These are phyloP conservation scores for Ochetophila trinervis DNA, from an alignment of 306 rosid genomes.

Conservation along the genomic window DNA sequence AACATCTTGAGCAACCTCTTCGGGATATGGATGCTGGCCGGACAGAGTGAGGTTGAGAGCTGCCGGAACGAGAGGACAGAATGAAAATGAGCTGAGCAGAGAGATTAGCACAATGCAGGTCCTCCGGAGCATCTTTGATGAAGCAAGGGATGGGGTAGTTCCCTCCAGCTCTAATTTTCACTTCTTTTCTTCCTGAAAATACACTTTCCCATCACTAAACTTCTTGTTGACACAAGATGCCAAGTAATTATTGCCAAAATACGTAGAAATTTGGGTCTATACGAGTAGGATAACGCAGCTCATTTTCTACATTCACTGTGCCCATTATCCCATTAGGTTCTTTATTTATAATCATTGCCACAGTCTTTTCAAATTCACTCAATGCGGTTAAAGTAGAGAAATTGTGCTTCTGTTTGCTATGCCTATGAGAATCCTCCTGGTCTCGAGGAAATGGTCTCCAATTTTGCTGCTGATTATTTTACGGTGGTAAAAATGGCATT, in stretches of 20 bases:
- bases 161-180: background rate
- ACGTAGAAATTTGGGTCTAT: background rate
- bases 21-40: constrained; percentile 85
- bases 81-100: constrained; percentile 37
- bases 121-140: constrained; percentile 44
- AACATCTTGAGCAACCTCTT: constrained; percentile 71
- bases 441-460: constrained; percentile 57
- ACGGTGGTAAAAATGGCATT: background rate
- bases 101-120: constrained; percentile 54
- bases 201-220: background rate
- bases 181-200: constrained; percentile 8
- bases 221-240: background rate
- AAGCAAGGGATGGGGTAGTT: constrained; percentile 7
- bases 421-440: constrained; percentile 45
- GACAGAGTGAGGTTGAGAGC: constrained; percentile 74
- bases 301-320: constrained; percentile 24
- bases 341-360: constrained; percentile 35
- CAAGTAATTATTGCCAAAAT: background rate
- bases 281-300: constrained; percentile 7
- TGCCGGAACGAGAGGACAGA: constrained; percentile 34
- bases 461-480: constrained; percentile 12
- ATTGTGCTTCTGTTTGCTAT: background rate
- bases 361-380: constrained; percentile 12
- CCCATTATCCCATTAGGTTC: constrained; percentile 11
- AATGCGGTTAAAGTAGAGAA: constrained; percentile 25